Percentiles rank a stretch among this genome's conserved stretches.
phyloP scores from a whole-genome alignment of 352 stramenopile species.

The Blastocystis sp. region DNA sequence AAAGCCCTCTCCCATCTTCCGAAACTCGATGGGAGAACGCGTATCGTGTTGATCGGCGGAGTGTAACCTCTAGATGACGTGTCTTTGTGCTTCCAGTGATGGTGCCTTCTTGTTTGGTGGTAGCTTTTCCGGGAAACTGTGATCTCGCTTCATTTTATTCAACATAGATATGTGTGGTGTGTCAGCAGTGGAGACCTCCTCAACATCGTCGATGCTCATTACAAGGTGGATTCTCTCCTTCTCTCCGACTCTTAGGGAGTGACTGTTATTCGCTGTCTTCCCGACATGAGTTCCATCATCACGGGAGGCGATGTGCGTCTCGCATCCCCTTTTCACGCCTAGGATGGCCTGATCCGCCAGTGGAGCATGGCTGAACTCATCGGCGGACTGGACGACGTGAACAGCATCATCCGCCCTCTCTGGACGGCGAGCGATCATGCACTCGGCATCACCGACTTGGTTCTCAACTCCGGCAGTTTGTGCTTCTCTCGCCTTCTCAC shows the following conservation, averaged over 20 bases:
- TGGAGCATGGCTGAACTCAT: conserved; percentile 54
- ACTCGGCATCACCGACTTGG: conserved; percentile 39
- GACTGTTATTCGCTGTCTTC: conserved; percentile 55
- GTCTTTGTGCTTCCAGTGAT: conserved; percentile 46
- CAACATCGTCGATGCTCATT: conserved; percentile 41
- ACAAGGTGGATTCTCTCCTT: conserved; percentile 23
- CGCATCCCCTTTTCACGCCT: background rate
- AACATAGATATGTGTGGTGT: conserved; percentile 53
- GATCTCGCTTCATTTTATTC: background rate
- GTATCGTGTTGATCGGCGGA: background rate
- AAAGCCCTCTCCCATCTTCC: conserved; percentile 45
- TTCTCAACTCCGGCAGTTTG: conserved; percentile 17
- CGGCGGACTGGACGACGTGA: conserved; percentile 55
- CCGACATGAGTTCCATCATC: conserved; percentile 51
- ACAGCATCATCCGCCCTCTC: conserved; percentile 7
- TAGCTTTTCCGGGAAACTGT: conserved; percentile 52
- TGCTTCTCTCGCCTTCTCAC: background rate
- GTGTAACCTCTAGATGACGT: conserved; percentile 27
- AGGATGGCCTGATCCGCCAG: conserved; percentile 56
- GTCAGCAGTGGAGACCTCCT: conserved; percentile 33
- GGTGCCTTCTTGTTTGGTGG: conserved; percentile 42
- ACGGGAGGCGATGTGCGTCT: conserved; percentile 32
- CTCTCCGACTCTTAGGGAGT: conserved; percentile 1
- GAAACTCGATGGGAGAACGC: conserved; percentile 30
- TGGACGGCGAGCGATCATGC: conserved; percentile 58